A percentile compares a stretch with the other conserved stretches of the same genome.
Evolutionary conservation across 768 basidiomycete genomes (phyloP).

Genomic region (Mycena galericulata): DNA sequence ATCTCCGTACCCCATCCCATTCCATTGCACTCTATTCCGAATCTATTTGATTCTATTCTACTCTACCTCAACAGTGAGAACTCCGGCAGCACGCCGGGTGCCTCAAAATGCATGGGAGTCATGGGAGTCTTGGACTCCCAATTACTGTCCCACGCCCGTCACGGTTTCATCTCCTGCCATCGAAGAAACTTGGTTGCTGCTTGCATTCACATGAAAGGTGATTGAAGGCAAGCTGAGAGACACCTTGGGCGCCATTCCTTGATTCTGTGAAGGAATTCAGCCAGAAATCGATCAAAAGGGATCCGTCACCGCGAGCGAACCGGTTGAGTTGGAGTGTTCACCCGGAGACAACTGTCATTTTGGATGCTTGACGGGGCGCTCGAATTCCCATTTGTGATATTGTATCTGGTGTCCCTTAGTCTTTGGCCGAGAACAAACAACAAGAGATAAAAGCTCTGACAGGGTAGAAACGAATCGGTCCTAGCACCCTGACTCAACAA

Average conservation of each 20-base stretch:
- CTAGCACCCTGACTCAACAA: not conserved
- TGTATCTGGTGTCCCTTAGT: not conserved
- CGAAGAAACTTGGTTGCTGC: not conserved
- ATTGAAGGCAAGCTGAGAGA: too few species aligned
- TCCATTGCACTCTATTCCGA: too few species aligned
- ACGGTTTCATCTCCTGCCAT: not conserved
- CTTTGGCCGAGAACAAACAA: slow-evolving; percentile 22
- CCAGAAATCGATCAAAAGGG: not conserved
- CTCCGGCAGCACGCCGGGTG: too few species aligned
- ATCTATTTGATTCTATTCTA: too few species aligned
- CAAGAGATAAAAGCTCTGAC: slow-evolving; percentile 22
- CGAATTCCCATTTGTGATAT: not conserved
- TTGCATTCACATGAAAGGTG: not conserved
- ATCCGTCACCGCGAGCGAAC: not conserved
- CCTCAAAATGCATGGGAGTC: too few species aligned
- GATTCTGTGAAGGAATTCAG: slow-evolving; percentile 1
- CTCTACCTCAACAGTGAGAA: too few species aligned
- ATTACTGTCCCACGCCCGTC: too few species aligned
- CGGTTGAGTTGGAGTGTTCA: slow-evolving; percentile 3
- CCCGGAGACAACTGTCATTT: not conserved
- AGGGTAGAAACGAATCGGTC: not conserved
- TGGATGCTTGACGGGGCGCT: not conserved
- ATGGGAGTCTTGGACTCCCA: too few species aligned
- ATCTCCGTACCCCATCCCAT: too few species aligned
- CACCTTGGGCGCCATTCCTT: not conserved